These are phyloP conservation scores for Aspergillus sclerotiicarbonarius DNA, from an alignment of 495 filamentous ascomycete species.

Conservation along the genomic window DNA sequence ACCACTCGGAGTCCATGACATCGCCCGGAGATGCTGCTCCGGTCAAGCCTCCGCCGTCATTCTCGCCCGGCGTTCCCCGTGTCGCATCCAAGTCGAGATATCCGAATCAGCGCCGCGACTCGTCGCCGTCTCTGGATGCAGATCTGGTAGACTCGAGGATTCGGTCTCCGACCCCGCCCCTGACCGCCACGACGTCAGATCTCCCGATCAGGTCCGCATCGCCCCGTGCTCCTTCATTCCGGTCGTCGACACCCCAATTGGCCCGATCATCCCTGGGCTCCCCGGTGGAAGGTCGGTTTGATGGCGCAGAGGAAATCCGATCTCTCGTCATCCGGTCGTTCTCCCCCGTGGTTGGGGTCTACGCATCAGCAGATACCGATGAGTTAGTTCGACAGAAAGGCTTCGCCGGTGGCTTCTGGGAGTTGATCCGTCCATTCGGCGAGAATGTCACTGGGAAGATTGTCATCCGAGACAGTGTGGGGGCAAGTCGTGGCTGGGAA, in stretches of 20 bases:
- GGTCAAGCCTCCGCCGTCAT: conserved; percentile 59
- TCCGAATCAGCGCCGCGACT: conserved; percentile 36
- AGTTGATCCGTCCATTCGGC: conserved; percentile 87
- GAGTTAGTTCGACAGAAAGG: conserved; percentile 80
- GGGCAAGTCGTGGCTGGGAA: conserved; percentile 76
- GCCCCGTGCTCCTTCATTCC: conserved; percentile 58
- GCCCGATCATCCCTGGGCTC: conserved; percentile 57
- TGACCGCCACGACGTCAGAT: conserved; percentile 35
- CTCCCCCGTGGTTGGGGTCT: conserved; percentile 80
- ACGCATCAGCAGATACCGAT: conserved; percentile 80
- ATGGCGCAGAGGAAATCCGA: conserved; percentile 61
- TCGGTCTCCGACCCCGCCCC: conserved; percentile 43
- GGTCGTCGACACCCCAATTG: conserved; percentile 58
- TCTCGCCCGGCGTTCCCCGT: conserved; percentile 52
- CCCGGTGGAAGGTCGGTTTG: conserved; percentile 45
- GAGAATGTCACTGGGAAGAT: conserved; percentile 85
- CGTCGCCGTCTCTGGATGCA: conserved; percentile 42
- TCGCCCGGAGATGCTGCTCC: conserved; percentile 60
- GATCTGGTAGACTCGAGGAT: conserved; percentile 50
- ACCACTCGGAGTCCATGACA: conserved; percentile 55
- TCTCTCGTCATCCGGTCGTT: conserved; percentile 79
- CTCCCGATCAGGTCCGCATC: conserved; percentile 43
- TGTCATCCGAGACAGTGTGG: conserved; percentile 83
- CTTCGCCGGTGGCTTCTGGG: conserved; percentile 74
- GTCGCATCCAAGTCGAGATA: conserved; percentile 51